These are phyloP conservation scores for Lindgomyces ingoldianus DNA, from an alignment of 495 filamentous ascomycete genomes.

Conservation along the genomic window DNA sequence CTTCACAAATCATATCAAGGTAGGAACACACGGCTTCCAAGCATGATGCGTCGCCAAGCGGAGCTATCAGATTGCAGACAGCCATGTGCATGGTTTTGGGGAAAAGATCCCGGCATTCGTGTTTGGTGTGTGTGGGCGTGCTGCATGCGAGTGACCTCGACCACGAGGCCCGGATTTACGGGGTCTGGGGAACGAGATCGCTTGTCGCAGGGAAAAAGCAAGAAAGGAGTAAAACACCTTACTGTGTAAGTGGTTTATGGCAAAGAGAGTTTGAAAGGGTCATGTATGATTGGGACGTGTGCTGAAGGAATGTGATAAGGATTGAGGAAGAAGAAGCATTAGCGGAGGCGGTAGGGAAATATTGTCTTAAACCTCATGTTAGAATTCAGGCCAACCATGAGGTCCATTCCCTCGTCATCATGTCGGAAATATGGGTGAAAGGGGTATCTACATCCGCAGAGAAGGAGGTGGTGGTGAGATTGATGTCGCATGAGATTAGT, in stretches of 20 bases:
- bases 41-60: not conserved
- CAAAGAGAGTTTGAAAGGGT: no score
- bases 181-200: not conserved
- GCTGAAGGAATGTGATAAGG: not conserved
- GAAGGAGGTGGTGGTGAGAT: not conserved
- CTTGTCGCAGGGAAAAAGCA: not conserved
- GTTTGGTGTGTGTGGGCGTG: not conserved
- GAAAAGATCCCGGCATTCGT: not conserved
- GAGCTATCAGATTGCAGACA: not conserved
- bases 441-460: not conserved
- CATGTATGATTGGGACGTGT: not conserved
- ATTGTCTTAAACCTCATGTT: not conserved
- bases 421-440: not conserved
- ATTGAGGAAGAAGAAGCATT: not conserved
- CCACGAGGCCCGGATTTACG: not conserved
- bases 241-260: no score
- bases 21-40: no score
- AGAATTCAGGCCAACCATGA: no score
- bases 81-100: not conserved
- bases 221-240: no score
- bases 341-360: not conserved
- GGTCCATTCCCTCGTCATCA: no score
- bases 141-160: not conserved
- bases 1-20: no score
- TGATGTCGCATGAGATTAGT: not conserved